Base-by-base conservation (phyloP, 768 basidiomycete genomes). In the Terana coerulea region DNA sequence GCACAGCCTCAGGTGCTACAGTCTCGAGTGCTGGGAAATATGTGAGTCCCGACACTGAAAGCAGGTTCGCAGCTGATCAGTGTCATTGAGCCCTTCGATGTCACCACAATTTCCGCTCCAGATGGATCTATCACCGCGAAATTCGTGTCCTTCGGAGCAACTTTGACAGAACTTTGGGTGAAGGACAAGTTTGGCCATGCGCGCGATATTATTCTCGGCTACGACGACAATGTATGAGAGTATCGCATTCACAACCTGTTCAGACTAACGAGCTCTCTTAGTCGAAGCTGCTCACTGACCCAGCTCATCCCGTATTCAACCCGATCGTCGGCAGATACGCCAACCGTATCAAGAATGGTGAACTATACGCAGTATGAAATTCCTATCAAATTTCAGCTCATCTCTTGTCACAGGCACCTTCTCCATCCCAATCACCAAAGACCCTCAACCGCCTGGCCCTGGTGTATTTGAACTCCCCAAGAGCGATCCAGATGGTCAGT, bases 81-180 rank as follows among this genome's bases (percentile, higher is more conserved):
- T n/a, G n/a, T 7, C 5, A 12, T 5, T n/a, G 37, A 79, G 77
- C 75, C 76, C 0, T 78, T 80, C 60, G 73, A 80, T 49, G 53
- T 72, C 15, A 75, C 73, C 2, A 73, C 72, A 28, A 61, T 82
- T 44, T 65, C 68, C 7, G 73, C 79, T 1, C 76, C 77, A 0
- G 80, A 82, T 59, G 76, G 74, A 5, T 80, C 78, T 17, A 72
- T 80, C 51, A 75, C 71, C 4, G 81, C 80, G 14, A 80, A 75
- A 45, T 81, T 83, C 53, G 77, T 83, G 12, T 74, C 76, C 2
- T 70, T 79, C 48, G 81, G 82, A 4, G 76, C 80, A 24, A 80
- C 78, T 1, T 56, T 81, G 61, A 79, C 78, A 2, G 74, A 80
- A 52, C 63, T 83, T 3, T 78, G 75, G 75, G 78, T 80, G 2